Conservation (phyloP, 306 rosid genomes). For the Cucumis hystrix region DNA sequence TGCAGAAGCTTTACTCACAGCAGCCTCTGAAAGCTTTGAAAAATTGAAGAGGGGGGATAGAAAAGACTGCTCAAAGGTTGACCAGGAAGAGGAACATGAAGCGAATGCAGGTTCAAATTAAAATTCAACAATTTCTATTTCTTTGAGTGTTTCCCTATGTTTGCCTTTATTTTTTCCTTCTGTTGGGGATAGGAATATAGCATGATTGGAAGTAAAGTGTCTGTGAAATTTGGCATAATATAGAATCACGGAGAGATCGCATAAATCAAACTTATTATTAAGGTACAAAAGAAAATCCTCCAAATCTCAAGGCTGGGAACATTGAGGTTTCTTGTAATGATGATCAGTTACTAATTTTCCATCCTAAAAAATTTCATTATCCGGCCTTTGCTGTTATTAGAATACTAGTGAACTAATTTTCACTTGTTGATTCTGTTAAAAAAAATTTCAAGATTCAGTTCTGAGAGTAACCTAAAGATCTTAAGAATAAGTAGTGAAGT, state of each 20-base stretch:
- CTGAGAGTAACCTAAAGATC: not conserved
- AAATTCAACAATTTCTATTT: not conserved
- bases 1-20: constrained; percentile 47
- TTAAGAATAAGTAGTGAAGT: not conserved
- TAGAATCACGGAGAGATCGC: not conserved
- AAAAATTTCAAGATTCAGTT: not conserved
- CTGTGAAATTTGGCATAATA: not conserved
- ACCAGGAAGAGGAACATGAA: constrained; percentile 30
- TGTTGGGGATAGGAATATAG: not conserved
- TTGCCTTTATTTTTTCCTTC: not conserved
- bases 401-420: not conserved
- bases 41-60: constrained; percentile 42
- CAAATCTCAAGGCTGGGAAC: too few relatives aligned
- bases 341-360: not conserved
- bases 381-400: not conserved
- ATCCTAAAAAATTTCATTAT: not conserved
- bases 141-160: not conserved
- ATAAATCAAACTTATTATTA: not conserved
- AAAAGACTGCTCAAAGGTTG: constrained; percentile 28
- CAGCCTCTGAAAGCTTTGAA: constrained; percentile 56
- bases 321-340: too few relatives aligned
- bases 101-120: constrained; percentile 39
- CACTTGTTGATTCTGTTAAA: not conserved
- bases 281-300: not conserved
- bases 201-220: not conserved